A percentile compares a stretch with the other conserved stretches of the same genome.
Conservation (phyloP, 2,329 filamentous ascomycete genomes). For the Pseudogymnoascus sp. region DNA sequence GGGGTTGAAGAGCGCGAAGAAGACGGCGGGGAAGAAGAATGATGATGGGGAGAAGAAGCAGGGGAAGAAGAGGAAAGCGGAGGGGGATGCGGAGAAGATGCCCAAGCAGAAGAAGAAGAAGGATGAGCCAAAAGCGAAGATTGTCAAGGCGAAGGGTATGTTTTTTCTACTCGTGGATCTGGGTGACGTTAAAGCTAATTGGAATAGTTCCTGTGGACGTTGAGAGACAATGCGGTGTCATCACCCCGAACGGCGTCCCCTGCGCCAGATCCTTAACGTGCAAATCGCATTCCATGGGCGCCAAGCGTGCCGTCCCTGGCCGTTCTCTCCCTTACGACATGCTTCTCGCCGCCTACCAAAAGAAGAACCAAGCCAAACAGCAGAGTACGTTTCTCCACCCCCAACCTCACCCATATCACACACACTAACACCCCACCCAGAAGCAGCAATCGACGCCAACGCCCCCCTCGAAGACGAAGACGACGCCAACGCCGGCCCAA, state of each 20-base stretch:
- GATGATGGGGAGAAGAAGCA: slow-evolving; percentile 52
- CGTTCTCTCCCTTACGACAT: slow-evolving; percentile 87
- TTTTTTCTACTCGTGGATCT: not conserved
- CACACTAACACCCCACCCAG: slow-evolving; percentile 39
- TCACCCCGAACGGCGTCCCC: slow-evolving; percentile 74
- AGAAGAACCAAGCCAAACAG: slow-evolving; percentile 98
- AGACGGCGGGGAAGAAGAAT: slow-evolving; percentile 58
- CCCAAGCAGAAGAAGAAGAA: slow-evolving; percentile 93
- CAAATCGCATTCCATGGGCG: slow-evolving; percentile 93
- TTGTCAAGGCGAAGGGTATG: slow-evolving; percentile 72
- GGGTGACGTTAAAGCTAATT: not conserved
- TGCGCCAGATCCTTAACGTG: slow-evolving; percentile 86
- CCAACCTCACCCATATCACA: slow-evolving; percentile 11
- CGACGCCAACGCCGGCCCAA: slow-evolving; percentile 68
- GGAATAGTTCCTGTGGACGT: slow-evolving; percentile 74
- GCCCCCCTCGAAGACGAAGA: slow-evolving; percentile 82
- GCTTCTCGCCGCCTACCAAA: slow-evolving; percentile 80
- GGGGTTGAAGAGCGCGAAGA: slow-evolving; percentile 44
- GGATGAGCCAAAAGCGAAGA: slow-evolving; percentile 79
- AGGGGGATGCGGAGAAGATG: slow-evolving; percentile 69
- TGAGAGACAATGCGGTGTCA: slow-evolving; percentile 86
- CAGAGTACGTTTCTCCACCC: slow-evolving; percentile 61
- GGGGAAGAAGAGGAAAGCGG: slow-evolving; percentile 73
- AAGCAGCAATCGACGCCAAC: slow-evolving; percentile 90
- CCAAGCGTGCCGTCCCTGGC: slow-evolving; percentile 81